A percentile compares a stretch with the other conserved stretches of the same genome.
Conservation (phyloP, 306 rosid genomes). For the Carpinus fangiana region DNA sequence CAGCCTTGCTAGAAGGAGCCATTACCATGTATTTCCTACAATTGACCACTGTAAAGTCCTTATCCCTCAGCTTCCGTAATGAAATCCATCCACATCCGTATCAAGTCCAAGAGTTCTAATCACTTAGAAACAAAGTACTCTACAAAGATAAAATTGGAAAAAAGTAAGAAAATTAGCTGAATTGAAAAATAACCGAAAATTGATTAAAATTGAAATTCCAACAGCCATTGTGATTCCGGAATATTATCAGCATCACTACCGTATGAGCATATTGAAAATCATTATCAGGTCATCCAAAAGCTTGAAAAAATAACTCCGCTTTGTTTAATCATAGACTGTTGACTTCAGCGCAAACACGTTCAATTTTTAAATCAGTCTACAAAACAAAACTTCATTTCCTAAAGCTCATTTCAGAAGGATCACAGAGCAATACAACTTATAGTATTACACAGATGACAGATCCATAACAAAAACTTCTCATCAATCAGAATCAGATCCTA, state of each 20-base stretch:
- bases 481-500: constrained; percentile 25
- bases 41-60: constrained; percentile 18
- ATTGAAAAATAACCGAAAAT: background rate
- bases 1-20: constrained; percentile 71
- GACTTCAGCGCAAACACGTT: constrained; percentile 17
- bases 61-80: constrained; percentile 37
- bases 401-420: constrained; percentile 5
- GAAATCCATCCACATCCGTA: constrained; percentile 27
- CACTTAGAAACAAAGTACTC: constrained; percentile 10
- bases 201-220: too few relatives aligned
- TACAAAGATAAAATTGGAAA: constrained; percentile 14
- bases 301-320: background rate
- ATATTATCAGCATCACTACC: too few relatives aligned
- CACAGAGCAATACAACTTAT: constrained; percentile 10
- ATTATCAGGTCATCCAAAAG: background rate
- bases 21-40: constrained; percentile 30
- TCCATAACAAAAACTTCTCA: constrained; percentile 8
- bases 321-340: background rate
- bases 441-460: background rate
- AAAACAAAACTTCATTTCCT: background rate
- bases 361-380: constrained; percentile 6
- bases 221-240: too few relatives aligned
- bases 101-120: constrained; percentile 20
- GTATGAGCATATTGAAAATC: background rate
- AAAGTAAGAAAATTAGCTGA: background rate